Evolutionary conservation across 2,329 filamentous ascomycete species (phyloP).

Genomic region (Madurella mycetomatis): DNA sequence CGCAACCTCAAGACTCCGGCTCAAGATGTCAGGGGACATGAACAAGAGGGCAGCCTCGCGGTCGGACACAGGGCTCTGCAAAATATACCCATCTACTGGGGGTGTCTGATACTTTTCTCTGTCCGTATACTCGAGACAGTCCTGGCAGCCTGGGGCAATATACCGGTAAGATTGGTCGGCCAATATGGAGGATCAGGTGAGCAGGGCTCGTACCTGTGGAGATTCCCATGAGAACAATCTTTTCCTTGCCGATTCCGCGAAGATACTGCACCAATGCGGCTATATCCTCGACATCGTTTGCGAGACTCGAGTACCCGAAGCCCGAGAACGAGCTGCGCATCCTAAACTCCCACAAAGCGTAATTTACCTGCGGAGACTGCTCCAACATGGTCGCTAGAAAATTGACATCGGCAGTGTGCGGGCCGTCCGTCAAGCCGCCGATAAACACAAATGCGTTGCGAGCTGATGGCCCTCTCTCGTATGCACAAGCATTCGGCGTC

Average conservation of each 20-base stretch:
- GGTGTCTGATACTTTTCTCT: constrained; percentile 10
- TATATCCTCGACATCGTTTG: constrained; percentile 51
- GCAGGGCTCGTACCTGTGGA: constrained; percentile 42
- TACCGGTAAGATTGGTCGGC: too few relatives aligned
- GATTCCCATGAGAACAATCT: constrained; percentile 52
- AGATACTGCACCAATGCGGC: constrained; percentile 51
- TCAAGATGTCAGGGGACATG: constrained; percentile 30
- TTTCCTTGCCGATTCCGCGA: constrained; percentile 37
- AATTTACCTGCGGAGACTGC: constrained; percentile 39
- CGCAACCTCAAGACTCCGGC: constrained; percentile 46
- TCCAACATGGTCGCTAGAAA: constrained; percentile 42
- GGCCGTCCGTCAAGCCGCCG: constrained; percentile 65
- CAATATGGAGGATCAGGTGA: background rate
- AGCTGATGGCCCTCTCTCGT: constrained; percentile 2
- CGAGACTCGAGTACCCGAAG: constrained; percentile 48
- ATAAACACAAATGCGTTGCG: constrained; percentile 62
- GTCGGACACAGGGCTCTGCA: constrained; percentile 77
- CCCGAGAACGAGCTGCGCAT: constrained; percentile 51
- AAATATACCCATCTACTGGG: constrained; percentile 64
- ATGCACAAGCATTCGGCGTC: constrained; percentile 3
- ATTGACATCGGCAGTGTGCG: constrained; percentile 38
- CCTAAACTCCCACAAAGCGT: constrained; percentile 54
- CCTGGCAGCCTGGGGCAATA: constrained; percentile 40
- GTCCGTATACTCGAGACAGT: constrained; percentile 50
- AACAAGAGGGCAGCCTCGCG: constrained; percentile 52